phyloP scores from a whole-genome alignment of 2,329 filamentous ascomycete genomes.

The Hymenoscyphus linearis region DNA sequence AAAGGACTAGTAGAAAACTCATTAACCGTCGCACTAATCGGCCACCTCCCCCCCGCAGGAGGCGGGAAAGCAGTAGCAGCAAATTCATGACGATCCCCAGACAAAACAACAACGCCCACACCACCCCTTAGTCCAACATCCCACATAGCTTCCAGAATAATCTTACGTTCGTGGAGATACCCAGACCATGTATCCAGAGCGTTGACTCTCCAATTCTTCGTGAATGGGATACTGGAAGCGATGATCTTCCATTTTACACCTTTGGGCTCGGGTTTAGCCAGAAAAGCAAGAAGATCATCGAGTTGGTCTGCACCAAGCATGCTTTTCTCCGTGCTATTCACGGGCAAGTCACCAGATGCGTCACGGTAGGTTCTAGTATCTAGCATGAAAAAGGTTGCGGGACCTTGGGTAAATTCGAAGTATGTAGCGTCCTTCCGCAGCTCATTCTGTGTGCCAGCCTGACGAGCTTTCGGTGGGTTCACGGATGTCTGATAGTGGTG shows the following conservation, averaged over 20 bases:
- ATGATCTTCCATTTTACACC: slow-evolving; percentile 93
- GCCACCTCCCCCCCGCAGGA: slow-evolving; percentile 56
- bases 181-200: slow-evolving; percentile 90
- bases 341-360: slow-evolving; percentile 54
- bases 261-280: slow-evolving; percentile 63
- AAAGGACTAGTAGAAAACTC: slow-evolving; percentile 91
- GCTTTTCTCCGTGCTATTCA: slow-evolving; percentile 63
- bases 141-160: slow-evolving; percentile 89
- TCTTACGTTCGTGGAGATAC: slow-evolving; percentile 73
- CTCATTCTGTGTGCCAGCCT: slow-evolving; percentile 38
- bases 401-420: slow-evolving; percentile 84
- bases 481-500: slow-evolving; percentile 76
- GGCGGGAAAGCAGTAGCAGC: slow-evolving; percentile 76
- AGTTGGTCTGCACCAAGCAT: slow-evolving; percentile 84
- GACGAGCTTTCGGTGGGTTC: slow-evolving; percentile 69
- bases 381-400: slow-evolving; percentile 89
- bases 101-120: slow-evolving; percentile 75
- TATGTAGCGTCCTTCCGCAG: slow-evolving; percentile 62
- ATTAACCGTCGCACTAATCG: slow-evolving; percentile 62
- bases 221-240: slow-evolving; percentile 87
- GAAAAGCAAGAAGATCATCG: slow-evolving; percentile 71
- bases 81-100: slow-evolving; percentile 95
- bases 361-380: slow-evolving; percentile 87
- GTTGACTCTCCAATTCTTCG: slow-evolving; percentile 94
- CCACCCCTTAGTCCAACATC: slow-evolving; percentile 65